Base-by-base conservation (phyloP, 257 asterid species). In the Verbena officinalis region DNA sequence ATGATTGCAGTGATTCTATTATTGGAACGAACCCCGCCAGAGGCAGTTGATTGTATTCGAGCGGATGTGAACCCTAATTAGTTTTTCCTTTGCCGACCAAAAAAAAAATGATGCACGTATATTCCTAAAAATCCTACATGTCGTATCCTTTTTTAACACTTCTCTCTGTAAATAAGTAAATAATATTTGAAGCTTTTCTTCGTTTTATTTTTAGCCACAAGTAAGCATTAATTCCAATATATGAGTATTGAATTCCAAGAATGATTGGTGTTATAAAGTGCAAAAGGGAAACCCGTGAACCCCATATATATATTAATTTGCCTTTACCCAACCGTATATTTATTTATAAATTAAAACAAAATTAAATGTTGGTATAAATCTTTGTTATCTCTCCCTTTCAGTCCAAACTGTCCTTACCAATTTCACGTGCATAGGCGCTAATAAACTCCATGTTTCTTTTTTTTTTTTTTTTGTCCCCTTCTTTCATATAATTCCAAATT, bases 361-460 rank as follows among this genome's bases (percentile, higher is more conserved):
- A 2, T 61, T 22, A 16, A 3, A 34, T 33, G 5, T 7, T 11
- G n/a, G 17, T 5, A 31, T n/a, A 55, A 39, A 62, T 68, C 22
- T 56, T 55, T 39, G 62, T 49, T 56, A 42, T 40, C 31, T 44
- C 55, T 70, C 73, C 45, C 56, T 70, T 70, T 75, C 70, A 9
- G 4, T 60, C 60, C 62, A 44, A 64, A 19, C 76, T 64, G 68
- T 55, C 64, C 63, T 65, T 53, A 40, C 62, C 58, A 31, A 30
- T 53, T 72, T 72, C 81, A 76, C 81, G 50, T 62, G 75, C 69
- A 56, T 51, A 30, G 7, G 57, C 68, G n/a, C 68, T 48, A 46
- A 61, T 55, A 42, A 58, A 38, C 55, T 42, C 10, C 48, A 14
- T 43, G 7, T 33, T 3, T 16, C 17, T 1, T n/a, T 40, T 10